phyloP scores from a whole-genome alignment of 1,284 basidiomycete genomes.

The Pseudozyma tsukubaensis region DNA sequence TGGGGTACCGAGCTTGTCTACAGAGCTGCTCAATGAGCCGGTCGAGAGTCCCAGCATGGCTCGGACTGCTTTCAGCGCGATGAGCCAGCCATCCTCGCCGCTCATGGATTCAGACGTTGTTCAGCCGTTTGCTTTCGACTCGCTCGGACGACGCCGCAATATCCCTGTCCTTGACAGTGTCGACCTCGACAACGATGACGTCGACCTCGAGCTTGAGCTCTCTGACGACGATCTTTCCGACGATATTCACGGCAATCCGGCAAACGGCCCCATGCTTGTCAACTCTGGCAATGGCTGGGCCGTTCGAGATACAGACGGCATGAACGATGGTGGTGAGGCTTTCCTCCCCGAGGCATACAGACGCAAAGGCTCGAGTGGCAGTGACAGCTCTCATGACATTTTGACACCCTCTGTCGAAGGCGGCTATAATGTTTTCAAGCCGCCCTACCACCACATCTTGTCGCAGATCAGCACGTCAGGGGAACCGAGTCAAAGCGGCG shows the following conservation, averaged over 20 bases:
- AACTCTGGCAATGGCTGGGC: slow-evolving; percentile 56
- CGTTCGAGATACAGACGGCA: slow-evolving; percentile 19
- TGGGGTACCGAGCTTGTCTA: slow-evolving; percentile 30
- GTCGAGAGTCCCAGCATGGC: slow-evolving; percentile 23
- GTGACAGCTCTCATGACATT: slow-evolving; percentile 41
- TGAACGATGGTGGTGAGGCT: slow-evolving; percentile 10
- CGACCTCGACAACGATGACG: slow-evolving; percentile 32
- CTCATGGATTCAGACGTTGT: slow-evolving; percentile 13
- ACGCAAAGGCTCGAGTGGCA: slow-evolving; percentile 36
- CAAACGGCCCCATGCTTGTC: slow-evolving; percentile 31
- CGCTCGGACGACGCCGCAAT: slow-evolving; percentile 40
- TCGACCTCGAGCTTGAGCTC: slow-evolving; percentile 52
- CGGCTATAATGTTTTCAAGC: slow-evolving; percentile 63
- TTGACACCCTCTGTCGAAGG: slow-evolving; percentile 63
- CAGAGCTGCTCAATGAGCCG: slow-evolving; percentile 26
- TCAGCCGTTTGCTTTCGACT: slow-evolving; percentile 25
- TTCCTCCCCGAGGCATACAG: slow-evolving; percentile 31
- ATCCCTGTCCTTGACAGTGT: slow-evolving; percentile 10
- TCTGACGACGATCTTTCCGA: slow-evolving; percentile 58
- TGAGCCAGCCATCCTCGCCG: slow-evolving; percentile 47
- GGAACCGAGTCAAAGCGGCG: slow-evolving; percentile 7
- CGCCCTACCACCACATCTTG: slow-evolving; percentile 52
- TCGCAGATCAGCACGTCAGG: slow-evolving; percentile 13
- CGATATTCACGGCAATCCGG: slow-evolving; percentile 18
- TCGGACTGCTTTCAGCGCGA: slow-evolving; percentile 28